Evolutionary conservation across 768 basidiomycete species (phyloP), one percentile per base, ranked within the genome.

Genomic region (Agaricus subrufescens): DNA sequence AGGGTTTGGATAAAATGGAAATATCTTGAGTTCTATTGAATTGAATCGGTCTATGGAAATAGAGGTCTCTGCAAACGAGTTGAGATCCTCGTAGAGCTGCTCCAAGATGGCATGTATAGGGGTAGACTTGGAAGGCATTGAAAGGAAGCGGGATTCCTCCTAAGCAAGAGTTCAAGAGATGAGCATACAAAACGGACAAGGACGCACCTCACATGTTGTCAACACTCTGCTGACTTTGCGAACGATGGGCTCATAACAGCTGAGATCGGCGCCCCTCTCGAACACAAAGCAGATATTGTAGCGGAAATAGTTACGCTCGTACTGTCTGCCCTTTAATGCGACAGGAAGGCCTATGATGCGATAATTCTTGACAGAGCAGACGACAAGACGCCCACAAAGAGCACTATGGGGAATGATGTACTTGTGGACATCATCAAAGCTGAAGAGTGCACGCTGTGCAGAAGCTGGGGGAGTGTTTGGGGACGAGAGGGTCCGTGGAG

Each of bases 211-310:
- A 66, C 94, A 94, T 14, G 84, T 76, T 31, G 86, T 84, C 58
- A 99, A 71, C 34, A 98, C 94, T 29, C 95, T 85, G 62, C 89
- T 93, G 43, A 94, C 86, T 76, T 99, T 99, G 50, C 96, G 83
- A 8, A 98, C 93, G 49, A 99, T 84, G 3, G 94, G 92, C 61
- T 98, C 96, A 72, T 95, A 98, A 61, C 94, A 95, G 65, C 92
- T 94, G 52, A 98, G 74, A 68, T 97, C 94, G 10, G 93, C 93
- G 26, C 82, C 81, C 45, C 91, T 84, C 46, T 94, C 89, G 69
- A 99, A 99, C 3, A 98, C 96, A 69, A 98, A 97, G 70, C 95
- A 98, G 27, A 98, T 73, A 67, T 98, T 98, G 72, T 91, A 98
- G 60, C 88, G 80, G 70, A 97, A 95, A 68, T 89, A 92, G 65